Percentiles rank a stretch among this genome's conserved stretches.
Evolutionary conservation across 192 early-diverging fungal species (phyloP).

Genomic region (Backusella psychrophila): DNA sequence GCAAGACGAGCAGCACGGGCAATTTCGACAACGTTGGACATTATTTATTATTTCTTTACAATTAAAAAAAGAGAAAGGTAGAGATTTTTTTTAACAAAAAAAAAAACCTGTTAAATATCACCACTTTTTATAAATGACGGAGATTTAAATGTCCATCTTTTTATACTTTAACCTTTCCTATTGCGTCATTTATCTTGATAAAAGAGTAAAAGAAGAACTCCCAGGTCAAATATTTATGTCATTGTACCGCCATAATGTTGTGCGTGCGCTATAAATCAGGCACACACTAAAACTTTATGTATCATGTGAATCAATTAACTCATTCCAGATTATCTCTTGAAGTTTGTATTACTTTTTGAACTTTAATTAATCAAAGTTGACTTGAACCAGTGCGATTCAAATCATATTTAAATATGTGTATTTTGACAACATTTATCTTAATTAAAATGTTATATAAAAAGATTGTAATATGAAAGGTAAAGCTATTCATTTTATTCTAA

Average conservation of each 20-base stretch:
- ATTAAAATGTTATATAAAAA: not conserved
- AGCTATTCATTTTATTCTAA: not conserved
- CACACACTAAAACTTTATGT: not conserved
- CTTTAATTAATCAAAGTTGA: not conserved
- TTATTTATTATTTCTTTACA: not conserved
- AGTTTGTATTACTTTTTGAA: conserved; percentile 3
- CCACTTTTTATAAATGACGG: not conserved
- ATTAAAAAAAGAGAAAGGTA: not conserved
- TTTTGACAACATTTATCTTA: not conserved
- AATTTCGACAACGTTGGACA: conserved; percentile 25
- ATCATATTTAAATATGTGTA: not conserved
- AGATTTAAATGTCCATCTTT: not conserved
- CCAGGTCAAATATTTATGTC: conserved; percentile 7
- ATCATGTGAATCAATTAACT: conserved; percentile 4
- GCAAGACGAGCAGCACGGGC: conserved; percentile 68
- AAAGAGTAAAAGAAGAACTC: not conserved
- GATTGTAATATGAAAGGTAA: not conserved
- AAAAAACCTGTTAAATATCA: not conserved
- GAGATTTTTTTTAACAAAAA: not conserved
- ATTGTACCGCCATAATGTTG: not conserved
- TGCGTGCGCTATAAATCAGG: not conserved
- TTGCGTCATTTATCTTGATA: conserved; percentile 6
- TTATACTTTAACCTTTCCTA: not conserved
- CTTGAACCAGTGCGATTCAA: not conserved
- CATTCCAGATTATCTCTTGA: not conserved